A percentile compares a stretch with the other conserved stretches of the same genome.
phyloP scores from a whole-genome alignment of 768 basidiomycete species.

The Chalciporus sphaerocephalus region DNA sequence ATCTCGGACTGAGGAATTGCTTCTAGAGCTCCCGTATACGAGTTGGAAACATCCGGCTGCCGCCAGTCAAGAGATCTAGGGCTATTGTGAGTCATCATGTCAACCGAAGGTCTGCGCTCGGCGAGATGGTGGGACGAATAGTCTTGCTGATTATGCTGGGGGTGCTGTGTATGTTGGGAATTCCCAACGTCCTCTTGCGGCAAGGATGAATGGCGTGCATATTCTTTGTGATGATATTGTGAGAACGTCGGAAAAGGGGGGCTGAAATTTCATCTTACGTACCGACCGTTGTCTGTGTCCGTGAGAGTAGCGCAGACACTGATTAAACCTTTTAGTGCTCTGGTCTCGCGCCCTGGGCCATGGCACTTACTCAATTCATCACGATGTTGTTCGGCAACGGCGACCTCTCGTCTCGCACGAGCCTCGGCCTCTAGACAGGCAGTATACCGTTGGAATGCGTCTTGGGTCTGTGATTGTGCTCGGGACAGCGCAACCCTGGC shows the following conservation, averaged over 20 bases:
- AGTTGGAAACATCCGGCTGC: conserved; percentile 30
- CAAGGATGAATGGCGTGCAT: conserved; percentile 30
- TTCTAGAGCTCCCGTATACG: conserved; percentile 27
- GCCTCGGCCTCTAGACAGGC: conserved; percentile 63
- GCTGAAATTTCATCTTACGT: conserved; percentile 20
- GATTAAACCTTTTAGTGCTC: conserved; percentile 15
- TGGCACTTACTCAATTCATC: conserved; percentile 49
- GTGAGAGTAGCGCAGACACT: conserved; percentile 35
- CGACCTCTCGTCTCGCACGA: conserved; percentile 61
- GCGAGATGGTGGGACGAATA: conserved; percentile 33
- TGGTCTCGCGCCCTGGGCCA: conserved; percentile 11
- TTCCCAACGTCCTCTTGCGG: conserved; percentile 29
- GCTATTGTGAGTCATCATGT: conserved; percentile 34
- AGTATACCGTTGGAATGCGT: conserved; percentile 66
- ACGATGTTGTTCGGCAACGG: conserved; percentile 61
- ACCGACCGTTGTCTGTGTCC: conserved; percentile 33
- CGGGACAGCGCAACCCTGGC: conserved; percentile 56
- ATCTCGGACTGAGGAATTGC: conserved; percentile 34
- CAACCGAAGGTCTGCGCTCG: conserved; percentile 29
- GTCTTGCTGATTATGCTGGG: conserved; percentile 31
- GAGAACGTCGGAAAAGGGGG: conserved; percentile 13
- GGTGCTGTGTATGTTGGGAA: conserved; percentile 29
- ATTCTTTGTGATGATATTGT: conserved; percentile 27
- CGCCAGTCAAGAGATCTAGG: conserved; percentile 33
- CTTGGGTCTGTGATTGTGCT: conserved; percentile 68